A percentile compares a stretch with the other conserved stretches of the same genome.
Conservation (phyloP, 75 land plant genomes). For the Picea glauca region DNA sequence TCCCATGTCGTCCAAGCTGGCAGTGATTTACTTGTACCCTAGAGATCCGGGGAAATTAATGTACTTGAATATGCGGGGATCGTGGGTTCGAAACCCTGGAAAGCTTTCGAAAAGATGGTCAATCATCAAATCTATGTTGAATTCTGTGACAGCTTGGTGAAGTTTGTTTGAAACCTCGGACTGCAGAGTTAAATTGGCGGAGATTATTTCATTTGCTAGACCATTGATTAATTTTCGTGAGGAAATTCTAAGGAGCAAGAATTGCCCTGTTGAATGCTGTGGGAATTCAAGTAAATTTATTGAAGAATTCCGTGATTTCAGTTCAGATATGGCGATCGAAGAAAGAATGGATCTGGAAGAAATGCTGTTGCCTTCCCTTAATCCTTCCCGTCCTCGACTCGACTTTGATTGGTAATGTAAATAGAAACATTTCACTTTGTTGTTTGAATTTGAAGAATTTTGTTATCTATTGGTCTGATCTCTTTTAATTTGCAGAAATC, state of each 20-base stretch:
- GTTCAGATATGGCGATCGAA: background rate
- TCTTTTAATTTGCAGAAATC: too few relatives aligned
- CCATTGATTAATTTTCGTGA: background rate
- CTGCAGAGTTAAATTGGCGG: background rate
- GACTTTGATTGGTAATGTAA: background rate
- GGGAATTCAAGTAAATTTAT: background rate
- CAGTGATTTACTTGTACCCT: background rate
- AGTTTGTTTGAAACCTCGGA: background rate
- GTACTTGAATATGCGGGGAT: background rate
- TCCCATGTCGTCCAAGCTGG: background rate
- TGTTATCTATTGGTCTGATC: too few relatives aligned
- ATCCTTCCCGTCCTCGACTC: background rate
- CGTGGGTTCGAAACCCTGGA: background rate
- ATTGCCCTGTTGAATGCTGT: background rate
- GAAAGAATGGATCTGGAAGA: slow-evolving; percentile 2
- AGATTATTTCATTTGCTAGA: background rate
- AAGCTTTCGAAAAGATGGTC: background rate
- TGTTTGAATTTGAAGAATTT: too few relatives aligned
- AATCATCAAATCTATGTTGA: too few relatives aligned
- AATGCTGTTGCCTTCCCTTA: background rate
- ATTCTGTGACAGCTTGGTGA: background rate
- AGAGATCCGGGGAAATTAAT: background rate
- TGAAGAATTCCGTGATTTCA: background rate
- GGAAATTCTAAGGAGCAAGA: background rate
- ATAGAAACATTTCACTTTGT: too few relatives aligned